Percentiles rank a stretch among this genome's conserved stretches.
These are phyloP conservation scores for Aureobasidium uvarum DNA, from an alignment of 2,329 filamentous ascomycete genomes.

Conservation along the genomic window DNA sequence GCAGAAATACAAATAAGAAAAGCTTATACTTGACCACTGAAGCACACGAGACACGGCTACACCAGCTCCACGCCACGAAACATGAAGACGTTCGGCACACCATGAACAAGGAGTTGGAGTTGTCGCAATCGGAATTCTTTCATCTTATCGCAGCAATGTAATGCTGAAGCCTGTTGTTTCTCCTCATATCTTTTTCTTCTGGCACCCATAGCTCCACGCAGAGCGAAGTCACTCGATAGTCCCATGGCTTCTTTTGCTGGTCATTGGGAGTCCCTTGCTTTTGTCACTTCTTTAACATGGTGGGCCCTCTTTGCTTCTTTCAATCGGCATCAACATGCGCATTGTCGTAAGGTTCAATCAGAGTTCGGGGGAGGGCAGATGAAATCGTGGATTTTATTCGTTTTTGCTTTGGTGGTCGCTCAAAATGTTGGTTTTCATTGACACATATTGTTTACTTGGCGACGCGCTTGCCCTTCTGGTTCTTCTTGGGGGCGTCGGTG, in stretches of 20 bases:
- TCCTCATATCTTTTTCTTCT: not conserved
- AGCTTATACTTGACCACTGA: not conserved
- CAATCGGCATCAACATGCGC: not conserved
- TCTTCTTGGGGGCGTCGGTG: conserved; percentile 62
- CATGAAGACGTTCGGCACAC: too few species aligned
- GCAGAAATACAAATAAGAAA: not conserved
- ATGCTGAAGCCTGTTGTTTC: not conserved
- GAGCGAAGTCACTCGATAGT: not conserved
- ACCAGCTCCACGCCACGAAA: not conserved
- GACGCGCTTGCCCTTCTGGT: conserved; percentile 55
- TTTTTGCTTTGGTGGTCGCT: not conserved
- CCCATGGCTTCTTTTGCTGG: not conserved
- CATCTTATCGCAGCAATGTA: not conserved
- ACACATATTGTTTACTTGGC: conserved; percentile 34
- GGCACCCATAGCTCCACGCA: not conserved
- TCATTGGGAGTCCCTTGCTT: not conserved
- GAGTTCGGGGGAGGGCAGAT: conserved; percentile 7
- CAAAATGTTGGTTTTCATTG: not conserved
- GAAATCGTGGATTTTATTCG: conserved; percentile 19
- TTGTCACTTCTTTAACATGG: not conserved
- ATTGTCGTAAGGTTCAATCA: not conserved
- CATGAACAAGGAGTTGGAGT: not conserved
- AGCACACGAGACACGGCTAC: not conserved
- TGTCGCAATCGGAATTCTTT: not conserved
- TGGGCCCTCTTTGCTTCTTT: not conserved